Evolutionary conservation across 345 rosid genomes (phyloP), one percentile per base, ranked within the genome.

Genomic region (Dimocarpus longan): DNA sequence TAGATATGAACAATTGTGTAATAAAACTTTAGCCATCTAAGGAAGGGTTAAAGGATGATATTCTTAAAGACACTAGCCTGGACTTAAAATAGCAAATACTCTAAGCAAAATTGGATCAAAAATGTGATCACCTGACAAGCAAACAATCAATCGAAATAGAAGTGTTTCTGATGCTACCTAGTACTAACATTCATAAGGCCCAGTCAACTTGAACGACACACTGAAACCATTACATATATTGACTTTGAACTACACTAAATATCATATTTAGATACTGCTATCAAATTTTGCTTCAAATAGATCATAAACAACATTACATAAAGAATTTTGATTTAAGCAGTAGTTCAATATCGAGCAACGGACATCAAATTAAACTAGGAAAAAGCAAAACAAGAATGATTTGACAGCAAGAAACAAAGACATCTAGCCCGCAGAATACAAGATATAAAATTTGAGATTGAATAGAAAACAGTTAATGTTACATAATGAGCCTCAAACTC

Each of bases 401-500:
- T 52, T 71, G 62, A 26, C 22, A 57, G 5, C 46, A 77, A 81
- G 18, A 74, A 43, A 28, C 52, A 42, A 66, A 50, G 10, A 46
- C 52, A 76, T 19, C 44, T 44, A n/a, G 44, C 46, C 48, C 15
- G 15, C 8, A 22, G 46, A 28, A 73, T 60, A 73, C 11, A 59
- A 60, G 8, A 21, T 39, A 39, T 0, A 32, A 12, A 57, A 37
- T 10, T 59, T 63, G 39, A 73, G 42, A 16, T 73, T 73, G 32
- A 59, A 73, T 52, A 28, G 5, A 52, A 26, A 26, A 59, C 42
- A 1, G 52, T 32, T 2, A 15, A n/a, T 32, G 18, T 3, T n/a
- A 75, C 28, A 65, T 19, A 46, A 32, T 2, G 54, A 10, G 39
- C 54, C 57, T 28, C 63, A 11, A 81, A 83, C 91, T 79, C 79